Evolutionary conservation across 768 basidiomycete species (phyloP).

Genomic region (Tulasnella sp.): DNA sequence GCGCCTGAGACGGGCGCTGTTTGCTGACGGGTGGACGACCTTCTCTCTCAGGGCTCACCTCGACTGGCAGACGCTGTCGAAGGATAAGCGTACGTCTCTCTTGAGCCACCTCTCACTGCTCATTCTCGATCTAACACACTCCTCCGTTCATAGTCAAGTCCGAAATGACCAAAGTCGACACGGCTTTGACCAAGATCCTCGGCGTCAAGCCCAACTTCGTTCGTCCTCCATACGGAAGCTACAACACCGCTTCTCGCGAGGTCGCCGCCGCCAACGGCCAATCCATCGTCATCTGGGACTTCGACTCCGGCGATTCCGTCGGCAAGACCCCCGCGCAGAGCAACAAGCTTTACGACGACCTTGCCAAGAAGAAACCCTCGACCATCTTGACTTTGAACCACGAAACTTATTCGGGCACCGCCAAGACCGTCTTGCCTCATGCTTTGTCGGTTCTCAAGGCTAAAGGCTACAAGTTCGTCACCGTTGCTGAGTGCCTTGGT

Average conservation of each 20-base stretch:
- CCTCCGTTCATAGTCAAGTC: neutral
- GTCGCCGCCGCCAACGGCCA: neutral
- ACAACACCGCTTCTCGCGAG: conserved; percentile 13
- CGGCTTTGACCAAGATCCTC: conserved; percentile 23
- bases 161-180: conserved; percentile 14
- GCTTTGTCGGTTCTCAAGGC: neutral
- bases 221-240: conserved; percentile 27
- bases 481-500: neutral
- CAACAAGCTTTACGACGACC: neutral
- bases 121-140: too few species aligned
- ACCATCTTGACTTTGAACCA: conserved; percentile 17
- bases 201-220: conserved; percentile 27
- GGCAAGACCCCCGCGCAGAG: neutral
- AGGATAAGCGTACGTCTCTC: neutral
- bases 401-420: neutral
- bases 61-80: neutral
- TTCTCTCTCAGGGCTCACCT: neutral
- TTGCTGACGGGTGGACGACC: too few species aligned
- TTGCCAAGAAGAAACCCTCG: conserved; percentile 26
- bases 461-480: neutral
- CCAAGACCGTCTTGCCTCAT: too few species aligned
- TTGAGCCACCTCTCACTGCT: too few species aligned
- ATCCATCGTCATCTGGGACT: conserved; percentile 27
- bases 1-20: too few species aligned
- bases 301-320: conserved; percentile 23